Evolutionary conservation across 331 rosid species (phyloP), one percentile per base, ranked within the genome.

Genomic region (Arachis monticola): DNA sequence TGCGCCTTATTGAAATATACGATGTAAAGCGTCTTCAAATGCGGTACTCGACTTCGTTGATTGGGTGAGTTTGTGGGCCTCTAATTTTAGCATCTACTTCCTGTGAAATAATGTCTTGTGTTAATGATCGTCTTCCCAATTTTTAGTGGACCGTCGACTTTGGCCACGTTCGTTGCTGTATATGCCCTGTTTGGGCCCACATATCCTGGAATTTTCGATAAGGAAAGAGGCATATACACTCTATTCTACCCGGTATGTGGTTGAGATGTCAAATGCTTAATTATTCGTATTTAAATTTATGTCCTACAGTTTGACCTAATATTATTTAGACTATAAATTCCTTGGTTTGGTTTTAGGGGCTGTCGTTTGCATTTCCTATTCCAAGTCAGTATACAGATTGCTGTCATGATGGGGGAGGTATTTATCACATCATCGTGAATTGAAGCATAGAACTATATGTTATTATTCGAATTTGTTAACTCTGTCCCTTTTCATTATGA

Each of bases 331-430:
- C 59, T 78, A 58, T 46, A 57, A 44, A 69, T 47, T 56, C 74
- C 11, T 75, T 61, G 74, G 79, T 27, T 74, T 50, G 74, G 50
- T 70, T 77, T 27, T 61, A 95, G 99, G 99, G 99, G 46, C 97
- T 95, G 68, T 95, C 97, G 9, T 95, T 95, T 90, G 93, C 97
- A 32, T 95, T 95, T 89, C 98, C 99, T 69, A 95, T 95, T 79
- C 99, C 99, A 3, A 85, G 89, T 82, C 99, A 95, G 84, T 92
- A 92, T 81, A 77, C 91, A 30, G 92, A 92, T 59, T 90, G 96
- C 82, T 90, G 90, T 80, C 97, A 83, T 74, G 96, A 90, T 45
- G 89, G 92, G 50, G 97, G 96, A 88, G 99, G 99, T 94, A 85
- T 60, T 58, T 59, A 61, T 46, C 72, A 53, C 17, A 69, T 30